Percentiles rank a stretch among this genome's conserved stretches.
phyloP scores from a whole-genome alignment of 2,329 filamentous ascomycete genomes.

The Lasiodiplodia theobromae region DNA sequence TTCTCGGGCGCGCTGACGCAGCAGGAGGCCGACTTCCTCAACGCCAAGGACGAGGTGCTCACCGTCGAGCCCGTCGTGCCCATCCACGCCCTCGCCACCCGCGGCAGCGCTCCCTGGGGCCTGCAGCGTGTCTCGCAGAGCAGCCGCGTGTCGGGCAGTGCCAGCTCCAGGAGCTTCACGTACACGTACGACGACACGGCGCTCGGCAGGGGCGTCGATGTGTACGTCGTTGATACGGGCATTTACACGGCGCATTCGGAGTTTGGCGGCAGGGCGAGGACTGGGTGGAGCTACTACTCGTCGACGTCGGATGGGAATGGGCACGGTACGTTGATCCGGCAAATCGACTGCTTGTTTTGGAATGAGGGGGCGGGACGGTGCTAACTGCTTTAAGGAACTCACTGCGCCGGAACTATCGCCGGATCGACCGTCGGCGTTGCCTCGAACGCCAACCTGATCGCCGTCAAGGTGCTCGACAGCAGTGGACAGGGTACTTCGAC shows the following conservation, averaged over 20 bases:
- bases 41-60: constrained; percentile 8
- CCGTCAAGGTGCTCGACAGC: constrained; percentile 46
- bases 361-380: too few species aligned
- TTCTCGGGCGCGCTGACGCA: constrained; percentile 14
- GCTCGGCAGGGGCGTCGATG: constrained; percentile 50
- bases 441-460: constrained; percentile 45
- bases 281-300: constrained; percentile 30
- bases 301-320: constrained; percentile 20
- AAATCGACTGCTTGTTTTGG: too few species aligned
- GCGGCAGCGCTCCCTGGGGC: constrained; percentile 38
- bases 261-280: constrained; percentile 42
- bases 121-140: constrained; percentile 40
- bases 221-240: constrained; percentile 72
- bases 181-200: constrained; percentile 26
- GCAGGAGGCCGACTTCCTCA: constrained; percentile 10
- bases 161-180: constrained; percentile 5
- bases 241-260: constrained; percentile 61
- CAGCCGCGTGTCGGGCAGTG: not conserved
- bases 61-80: constrained; percentile 9
- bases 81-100: not conserved
- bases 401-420: constrained; percentile 45
- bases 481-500: constrained; percentile 9
- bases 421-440: constrained; percentile 44
- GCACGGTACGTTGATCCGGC: constrained; percentile 5
- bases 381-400: constrained; percentile 37